Percentiles rank a stretch among this genome's conserved stretches.
Evolutionary conservation across 352 stramenopile species (phyloP).

Genomic region (Phytopythium cucurbitacearum): DNA sequence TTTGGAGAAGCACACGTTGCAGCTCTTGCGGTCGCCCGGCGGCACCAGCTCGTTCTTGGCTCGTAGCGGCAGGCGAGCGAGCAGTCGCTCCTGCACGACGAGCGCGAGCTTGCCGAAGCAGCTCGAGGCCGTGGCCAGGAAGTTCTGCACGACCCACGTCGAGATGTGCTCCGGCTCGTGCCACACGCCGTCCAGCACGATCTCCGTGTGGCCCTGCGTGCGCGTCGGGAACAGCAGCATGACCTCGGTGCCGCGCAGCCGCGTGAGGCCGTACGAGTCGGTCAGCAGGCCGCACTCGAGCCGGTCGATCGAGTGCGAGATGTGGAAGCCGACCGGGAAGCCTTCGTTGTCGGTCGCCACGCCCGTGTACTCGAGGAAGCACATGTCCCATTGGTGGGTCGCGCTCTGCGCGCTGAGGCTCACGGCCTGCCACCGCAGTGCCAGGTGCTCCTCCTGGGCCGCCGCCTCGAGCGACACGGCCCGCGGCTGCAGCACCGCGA

Average conservation of each 20-base stretch:
- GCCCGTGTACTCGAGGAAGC: slow-evolving; percentile 68
- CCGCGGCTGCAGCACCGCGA: slow-evolving; percentile 46
- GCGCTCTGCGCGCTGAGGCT: slow-evolving; percentile 45
- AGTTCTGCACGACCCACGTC: slow-evolving; percentile 32
- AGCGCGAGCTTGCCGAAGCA: slow-evolving; percentile 45
- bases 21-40: slow-evolving; percentile 42
- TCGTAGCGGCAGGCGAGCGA: slow-evolving; percentile 39
- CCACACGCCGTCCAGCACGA: slow-evolving; percentile 45
- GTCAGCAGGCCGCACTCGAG: slow-evolving; percentile 58
- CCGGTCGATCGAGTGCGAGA: slow-evolving; percentile 53
- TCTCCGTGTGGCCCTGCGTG: slow-evolving; percentile 46
- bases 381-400: slow-evolving; percentile 58
- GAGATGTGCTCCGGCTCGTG: slow-evolving; percentile 33
- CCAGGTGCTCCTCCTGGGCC: slow-evolving; percentile 58
- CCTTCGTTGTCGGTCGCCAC: slow-evolving; percentile 50
- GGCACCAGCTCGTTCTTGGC: slow-evolving; percentile 48
- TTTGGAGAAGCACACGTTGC: slow-evolving; percentile 52
- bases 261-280: slow-evolving; percentile 49
- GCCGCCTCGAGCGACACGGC: slow-evolving; percentile 14
- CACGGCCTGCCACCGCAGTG: slow-evolving; percentile 68
- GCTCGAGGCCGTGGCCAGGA: slow-evolving; percentile 29
- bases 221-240: slow-evolving; percentile 37
- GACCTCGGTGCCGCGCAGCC: slow-evolving; percentile 45
- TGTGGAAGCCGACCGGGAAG: slow-evolving; percentile 54
- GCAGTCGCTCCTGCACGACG: slow-evolving; percentile 40